Conservation (phyloP, 176 grass and related monocot species). For the Thinopyrum elongatum region DNA sequence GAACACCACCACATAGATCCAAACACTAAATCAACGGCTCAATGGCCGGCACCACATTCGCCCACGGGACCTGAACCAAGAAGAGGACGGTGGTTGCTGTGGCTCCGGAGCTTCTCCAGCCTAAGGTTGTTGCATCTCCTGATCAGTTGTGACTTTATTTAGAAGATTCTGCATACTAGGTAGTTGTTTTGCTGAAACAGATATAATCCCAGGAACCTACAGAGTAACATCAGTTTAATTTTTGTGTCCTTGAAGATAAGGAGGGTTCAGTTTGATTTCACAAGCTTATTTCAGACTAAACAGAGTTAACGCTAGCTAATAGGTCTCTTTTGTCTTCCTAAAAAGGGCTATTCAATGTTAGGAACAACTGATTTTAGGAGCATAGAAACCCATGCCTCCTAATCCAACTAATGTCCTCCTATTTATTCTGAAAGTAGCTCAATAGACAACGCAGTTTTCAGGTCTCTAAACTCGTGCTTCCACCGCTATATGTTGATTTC, state of each 20-base stretch:
- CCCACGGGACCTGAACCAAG: too few species aligned
- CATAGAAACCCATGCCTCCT: neutral
- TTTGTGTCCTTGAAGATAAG: slow-evolving; percentile 9
- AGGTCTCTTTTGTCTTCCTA: neutral
- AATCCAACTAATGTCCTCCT: neutral
- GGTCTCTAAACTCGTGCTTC: neutral
- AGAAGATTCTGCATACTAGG: slow-evolving; percentile 68
- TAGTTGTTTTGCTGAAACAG: slow-evolving; percentile 64
- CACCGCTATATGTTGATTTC: neutral
- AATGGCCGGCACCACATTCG: too few species aligned
- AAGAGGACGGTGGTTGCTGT: neutral
- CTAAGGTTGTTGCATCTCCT: slow-evolving; percentile 17
- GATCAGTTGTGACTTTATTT: slow-evolving; percentile 38
- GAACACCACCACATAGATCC: too few species aligned
- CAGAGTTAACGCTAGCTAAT: neutral
- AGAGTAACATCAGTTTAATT: neutral
- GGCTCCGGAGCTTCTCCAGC: neutral
- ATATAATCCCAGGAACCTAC: slow-evolving; percentile 71
- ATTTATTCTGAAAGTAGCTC: neutral
- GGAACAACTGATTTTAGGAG: neutral
- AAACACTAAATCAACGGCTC: too few species aligned
- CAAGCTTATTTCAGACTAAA: neutral
- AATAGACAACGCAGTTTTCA: neutral
- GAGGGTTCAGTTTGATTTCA: neutral
- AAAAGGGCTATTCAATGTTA: neutral